Conservation (phyloP, 495 filamentous ascomycete genomes). For the Rostrohypoxylon terebratum region DNA sequence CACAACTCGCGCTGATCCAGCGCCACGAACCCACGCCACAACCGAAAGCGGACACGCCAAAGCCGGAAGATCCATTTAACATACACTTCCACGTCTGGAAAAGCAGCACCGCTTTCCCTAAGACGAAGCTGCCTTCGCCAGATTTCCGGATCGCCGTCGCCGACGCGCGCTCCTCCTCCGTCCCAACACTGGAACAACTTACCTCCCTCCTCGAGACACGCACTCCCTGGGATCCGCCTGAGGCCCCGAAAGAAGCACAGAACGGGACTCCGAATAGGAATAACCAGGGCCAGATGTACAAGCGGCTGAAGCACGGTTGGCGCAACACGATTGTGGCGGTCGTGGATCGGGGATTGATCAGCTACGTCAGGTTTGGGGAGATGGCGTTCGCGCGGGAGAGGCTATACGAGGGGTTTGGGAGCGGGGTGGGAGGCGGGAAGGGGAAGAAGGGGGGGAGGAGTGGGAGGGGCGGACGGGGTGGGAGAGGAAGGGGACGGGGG, state of each 20-base stretch:
- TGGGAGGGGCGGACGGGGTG: conserved; percentile 54
- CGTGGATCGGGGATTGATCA: conserved; percentile 89
- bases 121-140: conserved; percentile 76
- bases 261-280: conserved; percentile 40
- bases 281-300: conserved; percentile 60
- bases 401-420: conserved; percentile 66
- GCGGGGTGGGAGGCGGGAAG: conserved; percentile 53
- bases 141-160: conserved; percentile 87
- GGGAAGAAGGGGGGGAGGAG: conserved; percentile 57
- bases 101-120: conserved; percentile 71
- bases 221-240: conserved; percentile 72
- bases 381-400: conserved; percentile 81
- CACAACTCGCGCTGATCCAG: conserved; percentile 78
- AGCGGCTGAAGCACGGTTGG: conserved; percentile 83
- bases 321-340: conserved; percentile 87
- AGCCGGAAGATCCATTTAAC: conserved; percentile 69
- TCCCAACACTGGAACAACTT: conserved; percentile 80
- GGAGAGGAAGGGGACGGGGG: conserved; percentile 11
- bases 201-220: conserved; percentile 71
- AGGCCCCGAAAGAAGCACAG: conserved; percentile 59
- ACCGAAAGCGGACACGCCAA: conserved; percentile 30
- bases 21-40: conserved; percentile 70
- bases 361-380: conserved; percentile 84
- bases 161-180: conserved; percentile 73
- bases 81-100: conserved; percentile 86